A percentile compares a stretch with the other conserved stretches of the same genome.
These are phyloP conservation scores for Ceriops zippeliana DNA, from an alignment of 345 rosid species.

Conservation along the genomic window DNA sequence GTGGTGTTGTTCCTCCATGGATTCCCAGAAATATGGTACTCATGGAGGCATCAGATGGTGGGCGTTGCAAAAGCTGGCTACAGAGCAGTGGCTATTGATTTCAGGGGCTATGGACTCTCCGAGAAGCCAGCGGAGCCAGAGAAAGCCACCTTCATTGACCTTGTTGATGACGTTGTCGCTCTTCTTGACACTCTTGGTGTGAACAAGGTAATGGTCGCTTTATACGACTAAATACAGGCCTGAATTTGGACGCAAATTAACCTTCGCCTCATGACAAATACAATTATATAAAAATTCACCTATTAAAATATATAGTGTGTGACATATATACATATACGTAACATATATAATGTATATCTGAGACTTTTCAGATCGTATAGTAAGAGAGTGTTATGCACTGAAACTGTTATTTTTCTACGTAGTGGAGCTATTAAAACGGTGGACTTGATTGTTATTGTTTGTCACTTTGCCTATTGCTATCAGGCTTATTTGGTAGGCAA, in stretches of 20 bases:
- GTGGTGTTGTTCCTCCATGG: slow-evolving; percentile 42
- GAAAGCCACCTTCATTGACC: slow-evolving; percentile 24
- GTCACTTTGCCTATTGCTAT: background rate
- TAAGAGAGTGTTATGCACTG: too few species aligned
- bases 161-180: slow-evolving; percentile 28
- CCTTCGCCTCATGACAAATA: background rate
- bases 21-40: slow-evolving; percentile 45
- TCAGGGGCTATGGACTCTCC: slow-evolving; percentile 45
- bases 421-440: too few species aligned
- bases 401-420: too few species aligned
- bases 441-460: background rate
- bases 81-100: slow-evolving; percentile 31
- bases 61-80: slow-evolving; percentile 31
- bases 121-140: slow-evolving; percentile 37
- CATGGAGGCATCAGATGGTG: slow-evolving; percentile 46
- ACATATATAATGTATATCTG: too few species aligned
- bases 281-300: too few species aligned
- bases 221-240: too few species aligned
- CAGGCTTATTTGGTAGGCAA: slow-evolving; percentile 42
- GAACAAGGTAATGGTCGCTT: slow-evolving; percentile 20
- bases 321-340: too few species aligned
- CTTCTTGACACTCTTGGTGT: slow-evolving; percentile 32
- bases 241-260: background rate
- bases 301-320: too few species aligned
- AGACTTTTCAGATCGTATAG: too few species aligned